Conservation (phyloP, 352 stramenopile genomes). For the Globisporangium cylindrosporum region DNA sequence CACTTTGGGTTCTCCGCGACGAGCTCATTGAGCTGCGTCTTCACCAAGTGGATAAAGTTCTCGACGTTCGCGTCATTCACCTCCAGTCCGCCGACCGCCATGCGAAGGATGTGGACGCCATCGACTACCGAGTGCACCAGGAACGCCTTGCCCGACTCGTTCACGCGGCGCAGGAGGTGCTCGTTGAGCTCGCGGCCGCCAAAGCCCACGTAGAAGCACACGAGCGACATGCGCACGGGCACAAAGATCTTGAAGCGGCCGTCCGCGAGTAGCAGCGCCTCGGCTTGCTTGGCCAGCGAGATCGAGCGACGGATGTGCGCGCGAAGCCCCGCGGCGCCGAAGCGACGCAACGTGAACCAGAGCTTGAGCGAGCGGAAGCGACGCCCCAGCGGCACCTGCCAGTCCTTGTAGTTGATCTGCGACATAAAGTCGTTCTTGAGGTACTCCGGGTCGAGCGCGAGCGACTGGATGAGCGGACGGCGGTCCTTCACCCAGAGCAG, state of each 20-base stretch:
- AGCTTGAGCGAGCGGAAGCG: constrained; percentile 72
- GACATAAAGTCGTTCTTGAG: constrained; percentile 70
- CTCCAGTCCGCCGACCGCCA: constrained; percentile 50
- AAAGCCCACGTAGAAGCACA: constrained; percentile 60
- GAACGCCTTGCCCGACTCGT: constrained; percentile 36
- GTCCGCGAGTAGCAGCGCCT: constrained; percentile 37
- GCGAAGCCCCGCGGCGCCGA: constrained; percentile 54
- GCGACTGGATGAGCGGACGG: constrained; percentile 44
- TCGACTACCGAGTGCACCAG: constrained; percentile 68
- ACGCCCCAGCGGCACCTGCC: constrained; percentile 53
- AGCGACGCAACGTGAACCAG: constrained; percentile 66
- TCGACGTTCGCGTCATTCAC: constrained; percentile 34
- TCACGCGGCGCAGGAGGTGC: constrained; percentile 43
- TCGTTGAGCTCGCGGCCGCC: constrained; percentile 43
- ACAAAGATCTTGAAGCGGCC: constrained; percentile 53
- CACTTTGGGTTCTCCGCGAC: constrained; percentile 32
- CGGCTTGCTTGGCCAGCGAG: constrained; percentile 39
- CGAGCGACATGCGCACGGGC: constrained; percentile 46
- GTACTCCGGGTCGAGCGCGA: constrained; percentile 64
- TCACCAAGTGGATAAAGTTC: constrained; percentile 36
- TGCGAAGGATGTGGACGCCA: constrained; percentile 44
- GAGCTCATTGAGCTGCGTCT: constrained; percentile 28
- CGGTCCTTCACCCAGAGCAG: constrained; percentile 32
- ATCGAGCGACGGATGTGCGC: constrained; percentile 53
- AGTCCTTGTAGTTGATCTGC: constrained; percentile 70